Evolutionary conservation across 192 early-diverging fungal species (phyloP), one percentile per base, ranked within the genome.

Genomic region (Mortierella alpina): DNA sequence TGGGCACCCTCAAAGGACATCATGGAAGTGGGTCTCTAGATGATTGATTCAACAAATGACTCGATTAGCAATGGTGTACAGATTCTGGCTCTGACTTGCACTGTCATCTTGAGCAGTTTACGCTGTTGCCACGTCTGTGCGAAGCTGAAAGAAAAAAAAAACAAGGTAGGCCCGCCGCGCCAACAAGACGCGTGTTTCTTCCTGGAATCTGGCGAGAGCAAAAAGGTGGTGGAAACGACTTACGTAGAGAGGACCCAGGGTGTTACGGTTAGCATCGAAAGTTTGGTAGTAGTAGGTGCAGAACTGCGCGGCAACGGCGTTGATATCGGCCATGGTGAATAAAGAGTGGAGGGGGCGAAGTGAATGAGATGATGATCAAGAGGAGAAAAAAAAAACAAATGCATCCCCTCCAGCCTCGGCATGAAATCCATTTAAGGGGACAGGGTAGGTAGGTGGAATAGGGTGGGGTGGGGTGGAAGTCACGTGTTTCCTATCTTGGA

Each of bases 281-380:
- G 90, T 89, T 62, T 87, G 57, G 86, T 98, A 98, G 89, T 98
- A 98, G 82, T 80, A 98, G 5, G 92, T 85, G 60, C 86, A 85
- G 85, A 98, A 97, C 78, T 88, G 81, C 69, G 91, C 88, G 39
- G 91, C 95, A 83, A 91, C 14, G 0, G 49, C 40, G 13, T 45
- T 40, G 62, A 50, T 51, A 6, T 77, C 62, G 18, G 52, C 59
- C 54, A 66, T 78, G 47, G 49, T 48, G 48, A 42, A 23, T 57
- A 44, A 41, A 22, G 40, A 40, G 51, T 22, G 57, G 20, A 45
- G 48, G n/a, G 17, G 54, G 46, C 47, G 5, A 22, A 10, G 46
- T 64, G 63, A 61, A 46, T 8, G 12, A 4, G n/a, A n/a, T 51
- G 46, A 61, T 41, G 11, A 11, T 12, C 15, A 7, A 59, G 42